Evolutionary conservation across 2,329 filamentous ascomycete genomes (phyloP), one percentile per base, ranked within the genome.

Genomic region (Aspergillus sp.): DNA sequence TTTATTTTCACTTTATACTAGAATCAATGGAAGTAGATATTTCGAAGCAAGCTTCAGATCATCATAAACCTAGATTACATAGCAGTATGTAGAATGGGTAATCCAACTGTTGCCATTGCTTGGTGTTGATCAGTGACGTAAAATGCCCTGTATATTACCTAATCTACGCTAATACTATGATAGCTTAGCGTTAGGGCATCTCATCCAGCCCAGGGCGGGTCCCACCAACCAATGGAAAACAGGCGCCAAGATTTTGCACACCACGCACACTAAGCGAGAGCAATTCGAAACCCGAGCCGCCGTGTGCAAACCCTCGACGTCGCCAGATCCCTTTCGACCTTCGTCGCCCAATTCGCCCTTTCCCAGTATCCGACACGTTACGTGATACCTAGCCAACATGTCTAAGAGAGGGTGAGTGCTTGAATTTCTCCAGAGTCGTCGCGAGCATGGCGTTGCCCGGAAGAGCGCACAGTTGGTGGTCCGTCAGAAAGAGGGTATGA

Each of bases 401-500:
- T 74, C 72, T 66, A 71, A 71, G 58, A 69, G 71, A 70, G 71
- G 71, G 72, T 74, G 66, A 67, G 70, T 67, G 45, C 45, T 47
- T 51, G 42, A 40, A 49, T 37, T 49, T 37, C 29, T 45, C 51
- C 31, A 45, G 19, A 19, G 19, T 19, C 19, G 19, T 19, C 19
- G 19, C 19, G 19, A 19, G 19, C 19, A 19, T 19, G 19, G 19
- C 19, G 19, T 19, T 19, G 19, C 19, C 19, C 19, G 19, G 19
- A 19, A 19, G 19, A 19, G 19, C 4, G 19, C 19, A 19, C 19
- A 19, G 19, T 19, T 19, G 19, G 19, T 19, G 19, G 19, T 19
- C 19, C 19, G 19, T 19, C 19, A 19, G 19, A 19, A 19, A 19
- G n/a, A 19, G 19, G 19, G 19, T 19, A 19, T 19, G 19, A 19